Percentiles rank a stretch among this genome's conserved stretches.
Evolutionary conservation across 106 monocot species (phyloP).

Genomic region (Hemerocallis citrina): DNA sequence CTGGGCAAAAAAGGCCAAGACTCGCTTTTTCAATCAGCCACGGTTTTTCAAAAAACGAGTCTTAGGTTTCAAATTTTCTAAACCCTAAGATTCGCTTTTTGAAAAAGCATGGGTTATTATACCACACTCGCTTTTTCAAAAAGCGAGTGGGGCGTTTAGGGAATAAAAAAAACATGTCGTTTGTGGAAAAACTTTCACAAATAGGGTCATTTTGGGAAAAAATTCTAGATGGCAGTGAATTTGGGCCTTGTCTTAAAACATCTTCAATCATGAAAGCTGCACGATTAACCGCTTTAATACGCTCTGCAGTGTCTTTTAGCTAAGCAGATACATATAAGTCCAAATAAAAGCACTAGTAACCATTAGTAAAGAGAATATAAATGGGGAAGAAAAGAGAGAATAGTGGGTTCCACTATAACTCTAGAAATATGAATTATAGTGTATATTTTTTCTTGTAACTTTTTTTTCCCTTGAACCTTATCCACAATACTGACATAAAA

Average conservation of each 20-base stretch:
- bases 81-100: too few species aligned
- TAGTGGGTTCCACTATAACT: not conserved
- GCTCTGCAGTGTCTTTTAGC: constrained; percentile 75
- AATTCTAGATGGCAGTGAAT: constrained; percentile 13
- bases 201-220: too few species aligned
- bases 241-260: constrained; percentile 59
- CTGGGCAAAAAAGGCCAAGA: too few species aligned
- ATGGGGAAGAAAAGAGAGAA: not conserved
- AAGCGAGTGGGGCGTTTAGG: too few species aligned
- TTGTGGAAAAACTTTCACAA: too few species aligned
- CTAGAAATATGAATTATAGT: not conserved
- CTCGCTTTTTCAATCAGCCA: too few species aligned
- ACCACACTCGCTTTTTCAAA: too few species aligned
- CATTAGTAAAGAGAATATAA: not conserved
- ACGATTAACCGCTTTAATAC: constrained; percentile 84
- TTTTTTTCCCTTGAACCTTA: not conserved
- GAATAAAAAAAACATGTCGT: too few species aligned
- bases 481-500: too few species aligned
- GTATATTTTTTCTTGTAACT: not conserved
- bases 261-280: constrained; percentile 86
- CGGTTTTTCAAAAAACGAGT: too few species aligned
- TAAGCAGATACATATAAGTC: constrained; percentile 13
- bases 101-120: too few species aligned
- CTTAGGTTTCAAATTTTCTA: too few species aligned
- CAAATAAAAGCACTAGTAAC: not conserved